Evolutionary conservation across 352 stramenopile genomes (phyloP).

Genomic region (Globisporangium cystogenes): DNA sequence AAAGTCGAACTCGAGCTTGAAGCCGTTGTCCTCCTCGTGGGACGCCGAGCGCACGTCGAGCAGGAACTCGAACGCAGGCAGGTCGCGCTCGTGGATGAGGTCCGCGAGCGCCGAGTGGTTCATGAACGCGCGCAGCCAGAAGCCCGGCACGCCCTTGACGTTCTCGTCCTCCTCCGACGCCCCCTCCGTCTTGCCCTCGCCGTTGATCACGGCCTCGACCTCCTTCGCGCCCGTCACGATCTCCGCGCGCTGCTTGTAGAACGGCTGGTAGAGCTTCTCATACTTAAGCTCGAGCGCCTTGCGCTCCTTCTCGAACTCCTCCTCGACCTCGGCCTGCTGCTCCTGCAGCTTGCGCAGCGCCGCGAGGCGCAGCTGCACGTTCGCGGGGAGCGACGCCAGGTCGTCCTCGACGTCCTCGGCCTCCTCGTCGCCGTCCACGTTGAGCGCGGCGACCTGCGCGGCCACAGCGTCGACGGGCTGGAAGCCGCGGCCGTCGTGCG

Average conservation of each 20-base stretch:
- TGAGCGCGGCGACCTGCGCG: constrained; percentile 31
- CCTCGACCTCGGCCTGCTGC: constrained; percentile 66
- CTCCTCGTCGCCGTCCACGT: constrained; percentile 13
- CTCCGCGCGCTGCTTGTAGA: constrained; percentile 67
- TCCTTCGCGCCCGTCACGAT: constrained; percentile 79
- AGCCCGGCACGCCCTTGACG: constrained; percentile 77
- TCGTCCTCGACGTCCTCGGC: constrained; percentile 45
- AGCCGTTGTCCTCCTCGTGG: constrained; percentile 79
- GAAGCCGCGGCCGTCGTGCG: constrained; percentile 55
- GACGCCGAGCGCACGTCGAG: constrained; percentile 69
- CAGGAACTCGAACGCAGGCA: constrained; percentile 75
- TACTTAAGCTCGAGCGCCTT: constrained; percentile 84
- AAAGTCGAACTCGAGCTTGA: constrained; percentile 84
- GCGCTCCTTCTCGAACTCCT: constrained; percentile 84
- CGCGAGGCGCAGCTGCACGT: constrained; percentile 65
- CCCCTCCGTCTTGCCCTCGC: constrained; percentile 30
- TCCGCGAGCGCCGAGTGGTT: constrained; percentile 80
- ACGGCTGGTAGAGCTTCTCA: constrained; percentile 83
- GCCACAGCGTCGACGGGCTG: constrained; percentile 43
- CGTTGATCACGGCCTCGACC: constrained; percentile 42
- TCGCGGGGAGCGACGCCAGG: constrained; percentile 55
- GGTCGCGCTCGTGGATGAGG: constrained; percentile 75
- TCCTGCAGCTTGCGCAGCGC: constrained; percentile 75
- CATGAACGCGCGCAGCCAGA: constrained; percentile 82
- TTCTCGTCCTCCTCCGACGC: constrained; percentile 33